These are phyloP conservation scores for Phytophthora crassamura DNA, from an alignment of 352 stramenopile genomes.

Conservation along the genomic window DNA sequence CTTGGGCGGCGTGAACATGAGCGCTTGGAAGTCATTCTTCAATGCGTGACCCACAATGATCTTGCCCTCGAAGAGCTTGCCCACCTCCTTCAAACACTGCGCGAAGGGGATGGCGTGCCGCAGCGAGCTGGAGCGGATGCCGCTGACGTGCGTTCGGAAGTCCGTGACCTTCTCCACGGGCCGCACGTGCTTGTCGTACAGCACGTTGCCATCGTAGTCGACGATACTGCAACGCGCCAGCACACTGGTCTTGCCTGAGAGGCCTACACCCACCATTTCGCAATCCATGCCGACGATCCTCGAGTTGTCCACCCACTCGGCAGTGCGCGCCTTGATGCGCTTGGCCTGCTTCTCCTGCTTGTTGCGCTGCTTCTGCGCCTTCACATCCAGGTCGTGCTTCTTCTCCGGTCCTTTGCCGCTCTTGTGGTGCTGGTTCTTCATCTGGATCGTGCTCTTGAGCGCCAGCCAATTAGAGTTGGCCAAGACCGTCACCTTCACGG, in stretches of 20 bases:
- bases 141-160: constrained; percentile 88
- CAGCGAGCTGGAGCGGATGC: constrained; percentile 72
- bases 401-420: constrained; percentile 29
- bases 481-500: constrained; percentile 23
- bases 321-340: constrained; percentile 56
- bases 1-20: constrained; percentile 88
- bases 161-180: constrained; percentile 88
- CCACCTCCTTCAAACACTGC: constrained; percentile 85
- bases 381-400: constrained; percentile 48
- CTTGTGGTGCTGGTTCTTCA: constrained; percentile 27
- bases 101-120: constrained; percentile 82
- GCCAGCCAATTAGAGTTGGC: constrained; percentile 80
- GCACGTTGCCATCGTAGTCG: constrained; percentile 80
- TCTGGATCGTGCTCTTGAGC: constrained; percentile 78
- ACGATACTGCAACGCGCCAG: constrained; percentile 90
- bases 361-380: constrained; percentile 44
- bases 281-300: constrained; percentile 89
- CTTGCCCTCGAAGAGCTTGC: constrained; percentile 82
- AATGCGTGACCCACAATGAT: constrained; percentile 85
- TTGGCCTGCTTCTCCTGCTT: constrained; percentile 59
- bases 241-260: constrained; percentile 80
- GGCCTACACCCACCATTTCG: constrained; percentile 88
- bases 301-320: constrained; percentile 83
- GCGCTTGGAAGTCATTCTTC: constrained; percentile 88
- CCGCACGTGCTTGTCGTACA: constrained; percentile 87